A percentile compares a stretch with the other conserved stretches of the same genome.
Conservation (phyloP, 2,329 filamentous ascomycete species). For the Scedosporium minutisporum region DNA sequence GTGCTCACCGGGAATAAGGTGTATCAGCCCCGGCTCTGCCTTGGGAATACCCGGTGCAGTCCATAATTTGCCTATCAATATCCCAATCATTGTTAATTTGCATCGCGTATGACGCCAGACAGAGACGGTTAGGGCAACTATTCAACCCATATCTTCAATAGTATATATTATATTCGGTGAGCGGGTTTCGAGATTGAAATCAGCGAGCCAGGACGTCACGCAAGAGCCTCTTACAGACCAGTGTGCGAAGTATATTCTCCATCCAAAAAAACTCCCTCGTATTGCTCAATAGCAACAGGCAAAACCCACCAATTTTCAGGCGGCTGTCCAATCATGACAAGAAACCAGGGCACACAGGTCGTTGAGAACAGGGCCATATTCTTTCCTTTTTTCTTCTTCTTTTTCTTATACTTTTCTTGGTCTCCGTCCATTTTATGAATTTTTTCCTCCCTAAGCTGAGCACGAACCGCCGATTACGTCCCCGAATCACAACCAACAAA, state of each 20-base stretch:
- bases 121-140: not conserved
- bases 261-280: not conserved
- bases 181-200: not conserved
- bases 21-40: not conserved
- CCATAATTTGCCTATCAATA: not conserved
- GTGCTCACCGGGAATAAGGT: not conserved
- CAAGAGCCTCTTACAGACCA: not conserved
- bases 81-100: not conserved
- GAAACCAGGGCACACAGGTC: not conserved
- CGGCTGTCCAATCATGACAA: not conserved
- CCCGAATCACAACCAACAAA: too few species aligned
- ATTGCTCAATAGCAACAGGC: not conserved
- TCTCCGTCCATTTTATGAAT: not conserved
- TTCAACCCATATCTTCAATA: not conserved
- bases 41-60: not conserved
- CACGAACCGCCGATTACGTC: too few species aligned
- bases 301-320: not conserved
- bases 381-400: not conserved
- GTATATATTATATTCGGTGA: not conserved
- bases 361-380: not conserved
- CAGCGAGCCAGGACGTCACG: not conserved
- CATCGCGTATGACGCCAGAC: not conserved
- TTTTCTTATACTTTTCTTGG: not conserved
- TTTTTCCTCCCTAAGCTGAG: not conserved
- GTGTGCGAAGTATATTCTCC: not conserved